Evolutionary conservation across 176 grass and related monocot species (phyloP).

Genomic region (Phoenix roebelenii): DNA sequence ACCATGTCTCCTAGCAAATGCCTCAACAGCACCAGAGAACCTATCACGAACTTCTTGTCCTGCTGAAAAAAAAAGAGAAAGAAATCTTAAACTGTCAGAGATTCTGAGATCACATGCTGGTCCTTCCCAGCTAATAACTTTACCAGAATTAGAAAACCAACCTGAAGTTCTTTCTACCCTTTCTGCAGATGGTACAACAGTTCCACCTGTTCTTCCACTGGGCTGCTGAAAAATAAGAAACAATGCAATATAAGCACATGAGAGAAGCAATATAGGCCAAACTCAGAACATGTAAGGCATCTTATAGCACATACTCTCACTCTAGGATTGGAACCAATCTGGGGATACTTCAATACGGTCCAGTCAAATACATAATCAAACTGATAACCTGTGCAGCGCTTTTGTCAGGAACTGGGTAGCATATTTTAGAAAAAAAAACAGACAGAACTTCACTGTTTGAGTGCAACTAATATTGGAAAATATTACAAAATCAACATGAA

Average conservation of each 20-base stretch:
- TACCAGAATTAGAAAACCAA: slow-evolving; percentile 6
- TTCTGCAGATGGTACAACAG: slow-evolving; percentile 42
- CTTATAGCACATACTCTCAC: slow-evolving; percentile 37
- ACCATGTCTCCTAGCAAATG: slow-evolving; percentile 75
- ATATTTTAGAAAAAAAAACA: no score
- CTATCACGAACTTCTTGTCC: slow-evolving; percentile 88
- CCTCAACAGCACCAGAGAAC: slow-evolving; percentile 85
- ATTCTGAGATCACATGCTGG: no score
- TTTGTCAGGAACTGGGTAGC: slow-evolving; percentile 2
- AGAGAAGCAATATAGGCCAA: neutral
- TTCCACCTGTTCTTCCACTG: slow-evolving; percentile 42
- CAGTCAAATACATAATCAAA: slow-evolving; percentile 95
- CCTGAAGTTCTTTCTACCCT: slow-evolving; percentile 58
- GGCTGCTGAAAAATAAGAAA: slow-evolving; percentile 31
- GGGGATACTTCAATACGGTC: slow-evolving; percentile 72
- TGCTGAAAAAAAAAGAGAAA: slow-evolving; percentile 26
- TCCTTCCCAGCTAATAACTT: no score
- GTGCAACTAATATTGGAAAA: no score
- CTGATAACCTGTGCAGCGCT: slow-evolving; percentile 54
- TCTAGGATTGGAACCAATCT: slow-evolving; percentile 47
- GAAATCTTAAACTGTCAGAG: neutral
- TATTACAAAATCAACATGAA: no score
- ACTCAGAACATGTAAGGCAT: no score
- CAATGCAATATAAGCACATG: slow-evolving; percentile 2
- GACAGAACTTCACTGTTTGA: no score